Evolutionary conservation across 805 yeast species (phyloP).

Genomic region (Starmerella asiatica): DNA sequence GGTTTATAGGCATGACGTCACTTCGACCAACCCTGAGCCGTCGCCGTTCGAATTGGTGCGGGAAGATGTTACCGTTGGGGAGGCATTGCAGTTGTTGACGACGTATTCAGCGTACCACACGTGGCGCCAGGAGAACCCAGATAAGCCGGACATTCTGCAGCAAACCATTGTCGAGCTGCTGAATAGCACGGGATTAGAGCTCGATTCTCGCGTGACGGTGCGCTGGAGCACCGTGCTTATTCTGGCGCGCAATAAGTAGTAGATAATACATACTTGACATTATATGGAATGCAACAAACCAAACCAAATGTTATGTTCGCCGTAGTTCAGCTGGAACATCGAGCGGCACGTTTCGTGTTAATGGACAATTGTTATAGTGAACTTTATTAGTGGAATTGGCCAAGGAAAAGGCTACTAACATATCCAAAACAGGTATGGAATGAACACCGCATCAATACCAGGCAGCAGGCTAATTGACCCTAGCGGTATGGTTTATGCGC

Average conservation of each 20-base stretch:
- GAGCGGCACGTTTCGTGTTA: too few relatives aligned
- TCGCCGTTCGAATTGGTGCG: constrained; percentile 21
- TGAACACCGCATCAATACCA: too few relatives aligned
- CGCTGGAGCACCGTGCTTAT: constrained; percentile 36
- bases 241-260: constrained; percentile 7
- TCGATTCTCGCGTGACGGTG: constrained; percentile 33
- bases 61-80: constrained; percentile 29
- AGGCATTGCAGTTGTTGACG: constrained; percentile 39
- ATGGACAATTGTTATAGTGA: too few relatives aligned
- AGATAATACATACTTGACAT: neutral
- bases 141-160: constrained; percentile 37
- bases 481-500: too few relatives aligned
- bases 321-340: too few relatives aligned
- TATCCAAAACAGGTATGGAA: too few relatives aligned
- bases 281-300: too few relatives aligned
- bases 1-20: neutral
- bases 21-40: constrained; percentile 7
- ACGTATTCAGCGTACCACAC: constrained; percentile 64
- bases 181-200: constrained; percentile 35
- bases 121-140: constrained; percentile 37
- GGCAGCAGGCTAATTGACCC: too few relatives aligned
- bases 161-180: constrained; percentile 35
- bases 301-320: too few relatives aligned
- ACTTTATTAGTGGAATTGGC: too few relatives aligned
- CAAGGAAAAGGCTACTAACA: too few relatives aligned